Percentiles rank a stretch among this genome's conserved stretches.
phyloP scores from a whole-genome alignment of 345 rosid species.

The Eucalyptus rudis region DNA sequence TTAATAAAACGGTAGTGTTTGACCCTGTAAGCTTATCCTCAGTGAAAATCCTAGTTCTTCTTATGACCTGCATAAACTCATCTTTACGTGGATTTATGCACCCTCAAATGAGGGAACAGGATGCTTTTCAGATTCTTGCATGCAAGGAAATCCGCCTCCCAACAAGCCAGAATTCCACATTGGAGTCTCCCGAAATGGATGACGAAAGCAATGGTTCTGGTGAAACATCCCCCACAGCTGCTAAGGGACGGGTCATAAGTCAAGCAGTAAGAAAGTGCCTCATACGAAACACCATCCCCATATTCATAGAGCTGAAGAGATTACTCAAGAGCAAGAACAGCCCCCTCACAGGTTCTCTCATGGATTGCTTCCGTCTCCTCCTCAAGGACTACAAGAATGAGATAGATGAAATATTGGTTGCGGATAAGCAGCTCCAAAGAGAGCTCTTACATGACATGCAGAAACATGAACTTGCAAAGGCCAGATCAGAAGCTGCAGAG shows the following conservation, averaged over 20 bases:
- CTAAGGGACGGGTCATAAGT: constrained; percentile 79
- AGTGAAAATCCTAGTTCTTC: neutral
- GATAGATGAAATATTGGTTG: constrained; percentile 85
- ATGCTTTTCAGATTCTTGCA: constrained; percentile 71
- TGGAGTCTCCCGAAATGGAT: constrained; percentile 43
- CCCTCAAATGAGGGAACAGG: constrained; percentile 28
- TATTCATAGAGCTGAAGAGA: constrained; percentile 88
- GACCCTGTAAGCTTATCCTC: neutral
- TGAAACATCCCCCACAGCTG: constrained; percentile 26
- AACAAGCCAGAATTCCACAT: constrained; percentile 32
- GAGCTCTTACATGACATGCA: constrained; percentile 91
- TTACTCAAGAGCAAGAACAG: constrained; percentile 84
- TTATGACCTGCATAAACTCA: neutral
- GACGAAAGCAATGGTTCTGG: constrained; percentile 32
- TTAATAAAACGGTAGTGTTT: neutral
- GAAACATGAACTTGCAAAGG: constrained; percentile 63
- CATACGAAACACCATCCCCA: constrained; percentile 86
- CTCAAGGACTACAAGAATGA: constrained; percentile 92
- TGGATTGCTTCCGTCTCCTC: constrained; percentile 80
- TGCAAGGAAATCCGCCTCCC: constrained; percentile 80
- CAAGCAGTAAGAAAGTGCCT: constrained; percentile 84
- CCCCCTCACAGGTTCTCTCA: constrained; percentile 79
- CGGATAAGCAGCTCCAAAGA: constrained; percentile 83
- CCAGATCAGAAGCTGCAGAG: constrained; percentile 36
- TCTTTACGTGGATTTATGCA: neutral